Base-by-base conservation (phyloP, 495 filamentous ascomycete species). In the Aspergillus kassunensis region DNA sequence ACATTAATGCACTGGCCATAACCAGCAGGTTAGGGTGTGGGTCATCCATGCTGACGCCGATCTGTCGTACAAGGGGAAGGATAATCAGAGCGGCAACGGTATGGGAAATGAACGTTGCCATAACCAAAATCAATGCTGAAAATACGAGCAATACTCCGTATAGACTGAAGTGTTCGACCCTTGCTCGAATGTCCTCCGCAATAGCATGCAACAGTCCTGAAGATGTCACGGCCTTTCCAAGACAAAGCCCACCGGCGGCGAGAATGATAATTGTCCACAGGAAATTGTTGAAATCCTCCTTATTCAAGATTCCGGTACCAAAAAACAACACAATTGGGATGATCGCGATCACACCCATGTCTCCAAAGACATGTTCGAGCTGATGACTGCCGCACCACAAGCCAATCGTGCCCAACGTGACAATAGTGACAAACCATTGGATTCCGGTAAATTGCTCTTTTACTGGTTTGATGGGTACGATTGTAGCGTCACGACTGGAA, bases 211-310 rank as follows among this genome's bases (percentile, higher is more conserved):
- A 78, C n/a, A 99, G 74, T 0, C 93, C 93, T 0, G 91, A 96
- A 8, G 86, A 90, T 44, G 89, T 92, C 58, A 99, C 93, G 0
- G 95, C 89, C 68, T 96, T 97, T 34, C 93, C 93, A 1, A 99
- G 84, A 4, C 91, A 87, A 10, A 99, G 73, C 2, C 93, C 93
- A 34, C 93, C 93, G 13, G 95, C 93, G 0, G 93, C 93, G 16
- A 99, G 84, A 60, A 99, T 97, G 73, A 99, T 97, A 70, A 99
- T 97, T 21, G 93, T 99, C 93, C 93, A 99, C 27, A 97, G 86
- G 71, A 99, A 99, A 64, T 99, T 99, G 76, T 99, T 99, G 64
- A 99, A 99, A 66, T 99, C 93, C 71, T 97, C 93, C 67, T 99
- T 99, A 23, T 91, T 99, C 11, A 99, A 80, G 63, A 99, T 95